Evolutionary conservation across 306 rosid species (phyloP).

Genomic region (Albizia julibrissin): DNA sequence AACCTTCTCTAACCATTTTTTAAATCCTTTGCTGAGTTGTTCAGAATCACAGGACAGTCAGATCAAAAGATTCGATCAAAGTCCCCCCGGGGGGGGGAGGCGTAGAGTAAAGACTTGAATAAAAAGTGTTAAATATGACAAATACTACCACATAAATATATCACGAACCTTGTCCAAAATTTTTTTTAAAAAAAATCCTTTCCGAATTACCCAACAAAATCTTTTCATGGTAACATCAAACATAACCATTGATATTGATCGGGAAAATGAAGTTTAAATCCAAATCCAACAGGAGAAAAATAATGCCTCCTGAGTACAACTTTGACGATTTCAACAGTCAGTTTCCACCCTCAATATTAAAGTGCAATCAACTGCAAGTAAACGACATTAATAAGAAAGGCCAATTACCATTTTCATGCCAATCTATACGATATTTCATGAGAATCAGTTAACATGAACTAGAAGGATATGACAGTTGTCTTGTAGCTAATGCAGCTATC

Average conservation of each 20-base stretch:
- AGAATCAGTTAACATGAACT: constrained; percentile 56
- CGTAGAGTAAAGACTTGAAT: neutral
- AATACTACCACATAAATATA: neutral
- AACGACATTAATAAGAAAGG: neutral
- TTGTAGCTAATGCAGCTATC: constrained; percentile 68
- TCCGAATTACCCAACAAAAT: neutral
- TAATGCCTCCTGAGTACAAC: neutral
- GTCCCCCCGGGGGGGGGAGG: too few relatives aligned
- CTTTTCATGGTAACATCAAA: neutral
- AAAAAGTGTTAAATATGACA: neutral
- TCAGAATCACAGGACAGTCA: neutral
- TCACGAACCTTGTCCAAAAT: neutral
- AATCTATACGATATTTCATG: constrained; percentile 51
- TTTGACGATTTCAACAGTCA: neutral
- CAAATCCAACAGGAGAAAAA: neutral
- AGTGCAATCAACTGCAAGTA: neutral
- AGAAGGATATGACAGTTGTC: neutral
- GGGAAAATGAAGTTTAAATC: neutral
- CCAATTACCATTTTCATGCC: neutral
- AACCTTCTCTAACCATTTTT: neutral
- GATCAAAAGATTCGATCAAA: neutral
- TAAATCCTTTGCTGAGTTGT: neutral
- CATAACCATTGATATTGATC: neutral
- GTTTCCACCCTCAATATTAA: neutral
- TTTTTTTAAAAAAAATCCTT: neutral